Evolutionary conservation across 78 protist genomes (phyloP).

Genomic region (Protostelium mycophagum): DNA sequence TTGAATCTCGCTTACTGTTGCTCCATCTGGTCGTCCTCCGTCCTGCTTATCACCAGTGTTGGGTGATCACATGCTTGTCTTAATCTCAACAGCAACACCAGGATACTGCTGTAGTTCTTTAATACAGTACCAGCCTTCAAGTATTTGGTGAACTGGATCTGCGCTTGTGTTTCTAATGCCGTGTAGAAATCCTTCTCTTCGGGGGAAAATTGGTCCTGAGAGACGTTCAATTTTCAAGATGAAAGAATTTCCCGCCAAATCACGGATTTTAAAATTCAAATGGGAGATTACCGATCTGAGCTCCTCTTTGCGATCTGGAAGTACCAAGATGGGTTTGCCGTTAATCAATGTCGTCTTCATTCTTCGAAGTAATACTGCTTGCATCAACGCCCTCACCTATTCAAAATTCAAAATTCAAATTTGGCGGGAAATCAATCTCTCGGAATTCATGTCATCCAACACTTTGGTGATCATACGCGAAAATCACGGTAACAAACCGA

Average conservation of each 20-base stretch:
- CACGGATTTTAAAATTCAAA: too few relatives aligned
- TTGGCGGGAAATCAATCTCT: too few relatives aligned
- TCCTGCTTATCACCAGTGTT: neutral
- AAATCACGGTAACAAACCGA: too few relatives aligned
- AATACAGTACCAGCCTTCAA: neutral
- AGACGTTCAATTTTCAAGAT: too few relatives aligned
- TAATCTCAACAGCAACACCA: slow-evolving; percentile 53
- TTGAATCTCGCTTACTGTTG: neutral
- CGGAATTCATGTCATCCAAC: neutral
- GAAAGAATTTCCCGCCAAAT: too few relatives aligned
- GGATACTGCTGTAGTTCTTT: slow-evolving; percentile 35
- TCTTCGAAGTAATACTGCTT: slow-evolving; percentile 21
- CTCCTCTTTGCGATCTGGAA: slow-evolving; percentile 1
- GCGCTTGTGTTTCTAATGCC: neutral
- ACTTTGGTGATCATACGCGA: neutral
- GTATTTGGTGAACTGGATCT: neutral
- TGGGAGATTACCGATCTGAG: too few relatives aligned
- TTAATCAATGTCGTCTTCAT: slow-evolving; percentile 14
- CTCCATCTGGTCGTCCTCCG: neutral
- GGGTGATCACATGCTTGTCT: slow-evolving; percentile 52
- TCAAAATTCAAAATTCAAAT: too few relatives aligned
- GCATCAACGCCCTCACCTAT: neutral
- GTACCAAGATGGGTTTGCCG: slow-evolving; percentile 5
- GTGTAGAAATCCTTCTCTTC: slow-evolving; percentile 7
- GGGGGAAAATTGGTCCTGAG: slow-evolving; percentile 2